Percentiles rank a stretch among this genome's conserved stretches.
Conservation (phyloP, 2,329 filamentous ascomycete genomes). For the Juglanconis juglandina region DNA sequence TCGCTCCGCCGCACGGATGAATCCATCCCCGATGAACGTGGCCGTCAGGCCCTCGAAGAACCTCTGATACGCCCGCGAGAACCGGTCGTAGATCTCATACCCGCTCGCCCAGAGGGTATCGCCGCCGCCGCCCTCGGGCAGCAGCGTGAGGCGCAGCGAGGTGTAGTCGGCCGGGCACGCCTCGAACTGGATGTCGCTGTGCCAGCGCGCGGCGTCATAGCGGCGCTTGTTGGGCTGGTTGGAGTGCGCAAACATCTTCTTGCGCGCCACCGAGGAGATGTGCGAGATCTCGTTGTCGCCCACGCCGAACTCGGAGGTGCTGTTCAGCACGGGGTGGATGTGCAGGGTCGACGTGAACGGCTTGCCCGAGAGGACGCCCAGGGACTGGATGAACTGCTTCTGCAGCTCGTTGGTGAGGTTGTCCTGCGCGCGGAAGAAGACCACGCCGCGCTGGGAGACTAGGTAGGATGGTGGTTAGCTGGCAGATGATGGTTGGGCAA, state of each 20-base stretch:
- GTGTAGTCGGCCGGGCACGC: conserved; percentile 58
- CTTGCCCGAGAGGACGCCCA: conserved; percentile 48
- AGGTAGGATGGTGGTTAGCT: not conserved
- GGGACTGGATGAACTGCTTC: conserved; percentile 42
- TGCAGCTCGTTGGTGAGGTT: conserved; percentile 41
- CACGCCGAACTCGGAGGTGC: conserved; percentile 35
- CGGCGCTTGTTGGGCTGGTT: conserved; percentile 24
- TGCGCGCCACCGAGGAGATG: conserved; percentile 40
- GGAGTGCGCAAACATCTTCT: conserved; percentile 25
- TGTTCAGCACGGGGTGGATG: conserved; percentile 44
- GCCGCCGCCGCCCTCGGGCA: conserved; percentile 52
- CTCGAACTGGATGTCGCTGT: conserved; percentile 59
- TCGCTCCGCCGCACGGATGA: conserved; percentile 32
- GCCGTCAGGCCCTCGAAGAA: conserved; percentile 52
- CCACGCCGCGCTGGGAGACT: conserved; percentile 50
- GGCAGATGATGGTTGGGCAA: no score
- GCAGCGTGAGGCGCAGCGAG: conserved; percentile 52
- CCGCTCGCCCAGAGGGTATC: conserved; percentile 63
- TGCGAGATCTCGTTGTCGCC: conserved; percentile 41
- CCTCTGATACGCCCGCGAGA: conserved; percentile 46
- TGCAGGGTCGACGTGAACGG: conserved; percentile 44
- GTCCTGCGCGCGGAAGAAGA: conserved; percentile 47
- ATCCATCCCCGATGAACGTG: conserved; percentile 38
- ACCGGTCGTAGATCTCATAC: conserved; percentile 57
- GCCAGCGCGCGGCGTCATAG: conserved; percentile 38